These are phyloP conservation scores for Amylocarpus encephaloides DNA, from an alignment of 2,329 filamentous ascomycete genomes.

Conservation along the genomic window DNA sequence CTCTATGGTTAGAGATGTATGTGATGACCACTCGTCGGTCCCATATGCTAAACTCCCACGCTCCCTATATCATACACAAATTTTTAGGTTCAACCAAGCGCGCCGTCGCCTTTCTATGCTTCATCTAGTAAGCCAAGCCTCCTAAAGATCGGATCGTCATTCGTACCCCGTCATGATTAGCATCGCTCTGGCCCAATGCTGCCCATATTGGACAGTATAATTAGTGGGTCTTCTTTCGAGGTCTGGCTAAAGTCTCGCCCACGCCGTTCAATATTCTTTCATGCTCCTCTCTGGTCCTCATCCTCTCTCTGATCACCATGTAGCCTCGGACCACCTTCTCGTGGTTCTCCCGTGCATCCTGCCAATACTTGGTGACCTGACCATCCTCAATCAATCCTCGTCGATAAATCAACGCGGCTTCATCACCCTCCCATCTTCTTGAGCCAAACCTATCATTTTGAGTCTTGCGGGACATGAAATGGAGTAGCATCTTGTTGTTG, in stretches of 20 bases:
- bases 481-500: constrained; percentile 47
- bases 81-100: not conserved
- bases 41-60: not conserved
- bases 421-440: constrained; percentile 37
- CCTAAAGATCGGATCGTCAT: not conserved
- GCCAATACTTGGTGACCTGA: constrained; percentile 55
- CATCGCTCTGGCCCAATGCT: not conserved
- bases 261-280: constrained; percentile 3
- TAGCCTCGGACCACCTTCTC: constrained; percentile 53
- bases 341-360: constrained; percentile 52
- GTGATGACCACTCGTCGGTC: not conserved
- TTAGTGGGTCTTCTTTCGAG: constrained; percentile 7
- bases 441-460: constrained; percentile 30
- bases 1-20: not conserved
- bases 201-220: not conserved
- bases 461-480: constrained; percentile 47
- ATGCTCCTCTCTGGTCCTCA: constrained; percentile 29
- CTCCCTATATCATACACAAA: not conserved
- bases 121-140: constrained; percentile 1
- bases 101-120: constrained; percentile 1
- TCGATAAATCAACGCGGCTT: constrained; percentile 52
- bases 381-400: constrained; percentile 58
- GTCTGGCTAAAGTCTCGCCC: not conserved
- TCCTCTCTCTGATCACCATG: constrained; percentile 40
- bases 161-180: not conserved